Conservation (phyloP, 2,329 filamentous ascomycete species). For the Drechslerella dactyloides region DNA sequence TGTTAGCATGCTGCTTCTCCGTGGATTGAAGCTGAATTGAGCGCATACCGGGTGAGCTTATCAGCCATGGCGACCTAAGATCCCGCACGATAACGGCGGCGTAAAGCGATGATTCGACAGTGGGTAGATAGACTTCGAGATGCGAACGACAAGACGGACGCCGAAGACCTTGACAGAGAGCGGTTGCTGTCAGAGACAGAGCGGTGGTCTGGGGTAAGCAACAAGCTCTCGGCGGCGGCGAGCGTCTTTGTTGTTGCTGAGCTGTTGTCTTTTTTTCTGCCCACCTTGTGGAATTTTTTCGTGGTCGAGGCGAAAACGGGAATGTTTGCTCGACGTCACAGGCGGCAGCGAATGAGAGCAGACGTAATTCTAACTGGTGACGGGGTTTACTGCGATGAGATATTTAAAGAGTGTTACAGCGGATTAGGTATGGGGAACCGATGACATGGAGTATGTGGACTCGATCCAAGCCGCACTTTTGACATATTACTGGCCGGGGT, state of each 20-base stretch:
- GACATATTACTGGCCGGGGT: too few relatives aligned
- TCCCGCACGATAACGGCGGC: slow-evolving; percentile 24
- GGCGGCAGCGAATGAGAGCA: slow-evolving; percentile 34
- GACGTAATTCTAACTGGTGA: slow-evolving; percentile 36
- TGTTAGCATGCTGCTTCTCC: slow-evolving; percentile 17
- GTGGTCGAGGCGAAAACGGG: slow-evolving; percentile 22
- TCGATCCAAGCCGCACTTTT: too few relatives aligned
- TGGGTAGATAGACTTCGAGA: neutral
- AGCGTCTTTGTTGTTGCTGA: slow-evolving; percentile 49
- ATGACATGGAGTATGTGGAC: too few relatives aligned
- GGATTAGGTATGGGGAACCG: too few relatives aligned
- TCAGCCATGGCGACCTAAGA: slow-evolving; percentile 71
- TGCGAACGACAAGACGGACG: neutral
- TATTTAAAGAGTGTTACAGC: too few relatives aligned
- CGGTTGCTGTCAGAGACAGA: slow-evolving; percentile 10
- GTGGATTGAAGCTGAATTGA: slow-evolving; percentile 14
- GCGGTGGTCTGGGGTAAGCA: slow-evolving; percentile 10
- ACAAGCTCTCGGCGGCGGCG: slow-evolving; percentile 24
- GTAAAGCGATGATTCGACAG: slow-evolving; percentile 56
- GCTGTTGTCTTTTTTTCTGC: slow-evolving; percentile 50
- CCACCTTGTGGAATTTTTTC: slow-evolving; percentile 48
- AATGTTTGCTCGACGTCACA: slow-evolving; percentile 35
- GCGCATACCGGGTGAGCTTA: slow-evolving; percentile 88
- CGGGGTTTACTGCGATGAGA: too few relatives aligned
- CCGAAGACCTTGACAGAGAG: slow-evolving; percentile 1